phyloP scores from a whole-genome alignment of 345 rosid species.

The Eucalyptus curtisii region DNA sequence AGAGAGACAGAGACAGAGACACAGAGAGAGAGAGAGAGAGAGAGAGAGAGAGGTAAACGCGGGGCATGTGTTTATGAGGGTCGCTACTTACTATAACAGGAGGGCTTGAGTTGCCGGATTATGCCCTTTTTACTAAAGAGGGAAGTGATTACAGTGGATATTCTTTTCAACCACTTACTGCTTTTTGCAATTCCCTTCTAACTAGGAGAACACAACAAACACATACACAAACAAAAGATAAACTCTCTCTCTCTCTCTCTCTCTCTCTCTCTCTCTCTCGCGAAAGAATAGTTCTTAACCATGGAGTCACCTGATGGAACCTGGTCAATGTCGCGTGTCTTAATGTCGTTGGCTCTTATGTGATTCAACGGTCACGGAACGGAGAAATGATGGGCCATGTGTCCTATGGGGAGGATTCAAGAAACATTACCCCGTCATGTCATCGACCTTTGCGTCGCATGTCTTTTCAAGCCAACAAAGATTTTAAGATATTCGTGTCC shows the following conservation, averaged over 20 bases:
- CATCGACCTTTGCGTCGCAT: background rate
- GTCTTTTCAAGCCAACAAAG: background rate
- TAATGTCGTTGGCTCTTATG: background rate
- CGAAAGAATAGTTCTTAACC: background rate
- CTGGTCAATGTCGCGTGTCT: background rate
- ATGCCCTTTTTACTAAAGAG: background rate
- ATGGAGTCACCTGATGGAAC: background rate
- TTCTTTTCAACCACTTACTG: background rate
- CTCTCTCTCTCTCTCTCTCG: background rate
- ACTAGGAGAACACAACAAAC: background rate
- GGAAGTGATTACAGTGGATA: background rate
- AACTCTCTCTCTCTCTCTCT: background rate
- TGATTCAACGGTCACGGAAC: background rate
- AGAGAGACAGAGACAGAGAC: background rate
- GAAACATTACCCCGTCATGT: background rate
- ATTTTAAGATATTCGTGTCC: background rate
- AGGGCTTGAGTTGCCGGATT: background rate
- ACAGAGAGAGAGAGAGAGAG: background rate
- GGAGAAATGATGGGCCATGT: background rate
- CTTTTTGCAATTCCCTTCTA: background rate
- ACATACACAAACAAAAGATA: background rate
- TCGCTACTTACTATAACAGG: background rate
- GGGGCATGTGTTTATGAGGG: background rate
- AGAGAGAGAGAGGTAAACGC: background rate
- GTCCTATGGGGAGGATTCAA: background rate